A percentile compares a stretch with the other conserved stretches of the same genome.
phyloP scores from a whole-genome alignment of 139 green algal genomes.

The Micromonas commoda region DNA sequence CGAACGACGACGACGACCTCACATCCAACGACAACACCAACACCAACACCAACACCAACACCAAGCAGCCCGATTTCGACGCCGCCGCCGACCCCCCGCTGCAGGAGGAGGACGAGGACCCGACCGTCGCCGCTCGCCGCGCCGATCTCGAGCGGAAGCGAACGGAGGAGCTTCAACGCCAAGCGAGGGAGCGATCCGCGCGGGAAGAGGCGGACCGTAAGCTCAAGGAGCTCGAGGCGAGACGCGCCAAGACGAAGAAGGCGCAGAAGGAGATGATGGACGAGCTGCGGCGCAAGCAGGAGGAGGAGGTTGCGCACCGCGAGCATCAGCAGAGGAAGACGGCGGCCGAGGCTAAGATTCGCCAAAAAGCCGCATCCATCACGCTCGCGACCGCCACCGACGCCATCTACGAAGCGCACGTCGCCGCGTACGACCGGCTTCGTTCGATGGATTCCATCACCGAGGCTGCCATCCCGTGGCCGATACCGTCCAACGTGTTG shows the following conservation, averaged over 20 bases:
- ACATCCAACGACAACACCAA: neutral
- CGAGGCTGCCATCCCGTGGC: constrained; percentile 4
- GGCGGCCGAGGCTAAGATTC: neutral
- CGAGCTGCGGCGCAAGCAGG: neutral
- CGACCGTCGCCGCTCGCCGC: neutral
- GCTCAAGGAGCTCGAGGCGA: neutral
- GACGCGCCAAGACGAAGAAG: neutral
- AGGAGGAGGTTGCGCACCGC: neutral
- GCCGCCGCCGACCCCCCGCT: neutral
- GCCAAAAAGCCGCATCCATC: neutral
- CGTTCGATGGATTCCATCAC: neutral
- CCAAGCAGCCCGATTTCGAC: neutral
- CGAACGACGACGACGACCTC: neutral
- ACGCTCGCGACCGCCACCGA: neutral
- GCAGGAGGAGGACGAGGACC: neutral
- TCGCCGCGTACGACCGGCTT: neutral
- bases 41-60: neutral
- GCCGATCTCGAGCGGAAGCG: neutral
- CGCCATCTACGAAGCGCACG: neutral
- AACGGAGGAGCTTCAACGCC: neutral
- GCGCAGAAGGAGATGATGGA: neutral
- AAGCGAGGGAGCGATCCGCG: neutral
- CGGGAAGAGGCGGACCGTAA: neutral
- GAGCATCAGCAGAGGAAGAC: neutral
- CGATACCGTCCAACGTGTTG: neutral